A percentile compares a stretch with the other conserved stretches of the same genome.
phyloP scores from a whole-genome alignment of 163 green algal species.

The Trebouxiophyceae sp. region DNA sequence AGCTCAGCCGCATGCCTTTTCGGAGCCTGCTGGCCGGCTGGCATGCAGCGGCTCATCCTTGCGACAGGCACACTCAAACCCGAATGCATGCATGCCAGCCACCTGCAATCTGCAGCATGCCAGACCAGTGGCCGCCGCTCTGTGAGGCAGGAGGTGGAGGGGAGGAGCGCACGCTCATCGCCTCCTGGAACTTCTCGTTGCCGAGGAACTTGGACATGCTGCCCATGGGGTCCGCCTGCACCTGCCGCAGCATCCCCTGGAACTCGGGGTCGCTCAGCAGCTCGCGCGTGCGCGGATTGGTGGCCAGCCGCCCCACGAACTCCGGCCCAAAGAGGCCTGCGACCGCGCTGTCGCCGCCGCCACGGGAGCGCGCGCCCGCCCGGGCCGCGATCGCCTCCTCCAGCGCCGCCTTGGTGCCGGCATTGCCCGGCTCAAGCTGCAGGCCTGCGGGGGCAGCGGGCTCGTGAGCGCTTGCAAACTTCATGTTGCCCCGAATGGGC shows the following conservation, averaged over 20 bases:
- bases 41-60: too few species aligned
- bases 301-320: constrained; percentile 73
- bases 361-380: constrained; percentile 1
- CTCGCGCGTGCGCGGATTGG: constrained; percentile 61
- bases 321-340: constrained; percentile 58
- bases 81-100: too few species aligned
- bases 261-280: constrained; percentile 82
- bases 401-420: constrained; percentile 55
- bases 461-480: too few species aligned
- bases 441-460: constrained; percentile 60
- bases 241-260: constrained; percentile 70
- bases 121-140: too few species aligned
- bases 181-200: constrained; percentile 79
- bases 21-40: too few species aligned
- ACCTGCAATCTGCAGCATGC: too few species aligned
- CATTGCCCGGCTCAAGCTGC: constrained; percentile 69
- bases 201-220: constrained; percentile 52
- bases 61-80: too few species aligned
- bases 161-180: constrained; percentile 21
- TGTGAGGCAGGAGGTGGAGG: too few species aligned
- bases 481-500: too few species aligned
- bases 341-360: constrained; percentile 7
- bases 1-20: too few species aligned
- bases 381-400: constrained; percentile 43
- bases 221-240: constrained; percentile 50